These are phyloP conservation scores for Pontederia paniculata DNA, from an alignment of 176 grass and related monocot species.

Conservation along the genomic window DNA sequence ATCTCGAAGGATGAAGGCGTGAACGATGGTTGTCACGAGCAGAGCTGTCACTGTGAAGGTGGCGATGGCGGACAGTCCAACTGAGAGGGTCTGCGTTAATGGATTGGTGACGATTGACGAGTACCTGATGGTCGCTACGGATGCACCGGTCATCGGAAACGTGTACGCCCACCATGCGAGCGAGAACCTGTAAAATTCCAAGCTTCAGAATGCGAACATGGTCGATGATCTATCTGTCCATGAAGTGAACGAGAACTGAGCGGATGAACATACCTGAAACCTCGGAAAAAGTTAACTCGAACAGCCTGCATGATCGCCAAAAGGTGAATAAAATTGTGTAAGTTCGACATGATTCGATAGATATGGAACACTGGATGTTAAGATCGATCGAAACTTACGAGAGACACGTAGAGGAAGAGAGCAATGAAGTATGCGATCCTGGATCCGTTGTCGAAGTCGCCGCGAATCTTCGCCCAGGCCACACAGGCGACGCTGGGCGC, in stretches of 20 bases:
- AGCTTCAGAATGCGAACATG: neutral
- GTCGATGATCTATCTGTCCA: neutral
- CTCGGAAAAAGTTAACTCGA: slow-evolving; percentile 84
- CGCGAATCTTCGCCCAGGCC: slow-evolving; percentile 83
- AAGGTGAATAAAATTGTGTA: too few relatives aligned
- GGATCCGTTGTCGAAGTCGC: slow-evolving; percentile 51
- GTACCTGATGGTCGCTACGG: slow-evolving; percentile 72
- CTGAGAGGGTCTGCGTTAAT: slow-evolving; percentile 39
- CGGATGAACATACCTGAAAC: slow-evolving; percentile 34
- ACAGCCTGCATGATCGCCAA: slow-evolving; percentile 41
- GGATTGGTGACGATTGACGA: slow-evolving; percentile 56
- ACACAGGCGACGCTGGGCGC: slow-evolving; percentile 70
- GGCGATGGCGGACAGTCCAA: slow-evolving; percentile 64
- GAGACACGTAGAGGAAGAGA: slow-evolving; percentile 79
- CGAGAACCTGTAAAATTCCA: slow-evolving; percentile 40
- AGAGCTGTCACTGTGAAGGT: slow-evolving; percentile 64
- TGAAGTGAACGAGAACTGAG: neutral
- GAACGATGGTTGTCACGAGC: slow-evolving; percentile 61
- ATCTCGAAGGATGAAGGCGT: slow-evolving; percentile 69
- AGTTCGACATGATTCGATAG: neutral
- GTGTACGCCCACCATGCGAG: slow-evolving; percentile 99
- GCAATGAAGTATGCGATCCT: slow-evolving; percentile 86
- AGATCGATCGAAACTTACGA: slow-evolving; percentile 26
- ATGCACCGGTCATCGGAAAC: slow-evolving; percentile 75
- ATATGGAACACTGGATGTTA: neutral